Evolutionary conservation across 179 eudicot species (phyloP).

Genomic region (Silene vulgaris): DNA sequence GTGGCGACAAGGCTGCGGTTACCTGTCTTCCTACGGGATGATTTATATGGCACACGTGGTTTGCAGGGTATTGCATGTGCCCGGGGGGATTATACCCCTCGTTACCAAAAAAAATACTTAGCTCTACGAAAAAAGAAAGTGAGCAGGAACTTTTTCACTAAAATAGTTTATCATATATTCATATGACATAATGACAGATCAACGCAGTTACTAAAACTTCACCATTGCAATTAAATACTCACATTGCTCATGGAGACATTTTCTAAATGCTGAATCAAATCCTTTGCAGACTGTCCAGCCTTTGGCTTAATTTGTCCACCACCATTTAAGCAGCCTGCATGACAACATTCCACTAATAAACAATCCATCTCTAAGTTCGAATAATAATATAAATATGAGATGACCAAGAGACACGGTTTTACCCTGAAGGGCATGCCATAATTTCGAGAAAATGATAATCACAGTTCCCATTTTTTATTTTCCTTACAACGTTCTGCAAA

Average conservation of each 20-base stretch:
- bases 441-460: slow-evolving; percentile 89
- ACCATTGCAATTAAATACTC: slow-evolving; percentile 25
- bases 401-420: neutral
- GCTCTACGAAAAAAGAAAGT: too few species aligned
- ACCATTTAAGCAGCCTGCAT: slow-evolving; percentile 84
- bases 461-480: slow-evolving; percentile 57
- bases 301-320: slow-evolving; percentile 92
- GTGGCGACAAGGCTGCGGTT: too few species aligned
- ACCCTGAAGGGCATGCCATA: slow-evolving; percentile 99
- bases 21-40: too few species aligned
- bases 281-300: slow-evolving; percentile 74
- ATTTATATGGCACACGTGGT: too few species aligned
- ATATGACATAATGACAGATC: neutral
- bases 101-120: too few species aligned
- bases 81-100: too few species aligned
- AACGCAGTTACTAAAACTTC: neutral
- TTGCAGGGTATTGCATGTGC: too few species aligned
- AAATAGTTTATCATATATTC: neutral
- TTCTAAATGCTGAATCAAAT: slow-evolving; percentile 68
- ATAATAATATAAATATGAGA: neutral
- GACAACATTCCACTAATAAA: neutral
- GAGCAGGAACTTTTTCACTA: neutral
- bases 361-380: neutral
- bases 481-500: slow-evolving; percentile 80
- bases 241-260: slow-evolving; percentile 62